A percentile compares a stretch with the other conserved stretches of the same genome.
phyloP scores from a whole-genome alignment of 768 basidiomycete genomes.

The Macrolepiota dolichaula region DNA sequence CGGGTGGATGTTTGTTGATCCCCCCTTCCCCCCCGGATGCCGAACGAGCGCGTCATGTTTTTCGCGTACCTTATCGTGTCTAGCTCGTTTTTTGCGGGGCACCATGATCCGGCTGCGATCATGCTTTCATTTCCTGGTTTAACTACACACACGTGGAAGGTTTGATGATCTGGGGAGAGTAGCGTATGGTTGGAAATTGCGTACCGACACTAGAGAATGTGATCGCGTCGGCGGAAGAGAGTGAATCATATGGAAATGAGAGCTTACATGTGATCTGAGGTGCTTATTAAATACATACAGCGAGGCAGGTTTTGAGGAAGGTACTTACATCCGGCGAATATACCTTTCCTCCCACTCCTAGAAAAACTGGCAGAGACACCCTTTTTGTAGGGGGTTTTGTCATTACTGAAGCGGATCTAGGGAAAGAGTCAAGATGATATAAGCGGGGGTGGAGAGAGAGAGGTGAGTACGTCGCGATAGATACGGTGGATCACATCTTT shows the following conservation, averaged over 20 bases:
- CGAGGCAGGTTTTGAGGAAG: slow-evolving; percentile 14
- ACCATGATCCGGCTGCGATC: slow-evolving; percentile 81
- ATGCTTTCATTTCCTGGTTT: slow-evolving; percentile 64
- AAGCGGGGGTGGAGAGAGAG: background rate
- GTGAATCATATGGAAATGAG: background rate
- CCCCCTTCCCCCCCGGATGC: too few species aligned
- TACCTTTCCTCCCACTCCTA: slow-evolving; percentile 85
- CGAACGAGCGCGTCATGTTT: background rate
- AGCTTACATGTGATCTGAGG: slow-evolving; percentile 61
- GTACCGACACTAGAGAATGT: slow-evolving; percentile 2
- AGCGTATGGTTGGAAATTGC: background rate
- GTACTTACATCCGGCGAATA: slow-evolving; percentile 85
- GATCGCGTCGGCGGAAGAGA: background rate
- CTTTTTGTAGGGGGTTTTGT: slow-evolving; percentile 94
- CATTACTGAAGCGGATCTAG: slow-evolving; percentile 88
- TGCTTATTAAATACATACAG: background rate
- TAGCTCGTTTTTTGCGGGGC: slow-evolving; percentile 76
- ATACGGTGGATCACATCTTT: slow-evolving; percentile 93
- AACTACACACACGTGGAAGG: slow-evolving; percentile 39
- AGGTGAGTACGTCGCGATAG: slow-evolving; percentile 86
- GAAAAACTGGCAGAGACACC: slow-evolving; percentile 82
- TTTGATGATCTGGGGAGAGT: background rate
- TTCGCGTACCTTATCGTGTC: slow-evolving; percentile 59
- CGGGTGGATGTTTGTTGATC: too few species aligned
- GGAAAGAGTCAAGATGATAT: background rate